Base-by-base conservation (phyloP, 148 eudicot genomes). In the Simmondsia chinensis region DNA sequence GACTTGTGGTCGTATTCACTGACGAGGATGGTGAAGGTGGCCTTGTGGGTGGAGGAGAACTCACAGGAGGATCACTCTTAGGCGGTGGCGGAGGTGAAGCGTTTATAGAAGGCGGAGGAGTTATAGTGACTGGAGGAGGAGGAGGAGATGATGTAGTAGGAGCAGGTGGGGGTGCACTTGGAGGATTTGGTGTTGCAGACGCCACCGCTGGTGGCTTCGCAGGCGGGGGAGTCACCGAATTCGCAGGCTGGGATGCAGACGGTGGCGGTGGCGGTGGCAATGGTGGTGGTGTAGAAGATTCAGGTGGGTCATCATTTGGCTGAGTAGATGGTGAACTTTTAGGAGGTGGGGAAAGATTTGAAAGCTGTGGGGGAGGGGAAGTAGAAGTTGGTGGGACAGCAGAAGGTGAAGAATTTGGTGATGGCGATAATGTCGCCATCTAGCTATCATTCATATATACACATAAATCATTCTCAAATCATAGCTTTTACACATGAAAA, bases 321-420 rank as follows among this genome's bases (percentile, higher is more conserved):
- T 58, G 62, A 18, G 23, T 43, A 61, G 16, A 8, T 6, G 60
- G 22, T 24, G 25, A 39, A 24, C 11, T 26, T 8, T 43, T 32
- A 18, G 26, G 3, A 2, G 48, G 39, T 5, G 56, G 62, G 16
- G 19, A 47, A 7, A 4, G 69, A 69, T 6, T 30, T 17, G 55
- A 11, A 16, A 63, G 34, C 11, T 31, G 66, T 48, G 48, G 37
- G 16, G 65, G 55, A 0, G 76, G 32, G 33, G 37, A 3, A n/a
- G 45, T 20, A 7, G 59, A 45, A 14, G 43, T 7, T 11, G 77
- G 72, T 24, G 83, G 50, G 17, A 35, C 55, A 25, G 33, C 48
- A 2, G 70, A 30, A 38, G 79, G 68, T 20, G 68, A 16, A 26
- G 70, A 48, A 56, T 31, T 45, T 15, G 85, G 73, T 59, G 81